A percentile compares a stretch with the other conserved stretches of the same genome.
Conservation (phyloP, 352 stramenopile genomes). For the Globisporangium perplexum region DNA sequence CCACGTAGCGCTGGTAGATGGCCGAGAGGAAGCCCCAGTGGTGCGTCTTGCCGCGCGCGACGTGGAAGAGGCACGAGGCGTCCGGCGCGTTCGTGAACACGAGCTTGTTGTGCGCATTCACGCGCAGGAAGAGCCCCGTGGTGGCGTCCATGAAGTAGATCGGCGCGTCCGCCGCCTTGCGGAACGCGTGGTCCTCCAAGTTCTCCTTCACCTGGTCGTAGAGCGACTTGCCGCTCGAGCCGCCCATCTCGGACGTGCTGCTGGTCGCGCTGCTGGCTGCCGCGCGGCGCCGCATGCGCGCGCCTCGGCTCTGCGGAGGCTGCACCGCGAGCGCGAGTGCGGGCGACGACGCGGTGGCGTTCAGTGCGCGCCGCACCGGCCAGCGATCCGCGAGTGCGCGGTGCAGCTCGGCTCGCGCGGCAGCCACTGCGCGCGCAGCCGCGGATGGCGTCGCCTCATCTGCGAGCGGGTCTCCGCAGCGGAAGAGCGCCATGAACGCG, state of each 20-base stretch:
- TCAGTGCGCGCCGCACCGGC: constrained; percentile 11
- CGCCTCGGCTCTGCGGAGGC: neutral
- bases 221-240: constrained; percentile 42
- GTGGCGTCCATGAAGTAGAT: constrained; percentile 67
- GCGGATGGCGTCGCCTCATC: constrained; percentile 12
- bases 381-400: constrained; percentile 41
- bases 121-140: constrained; percentile 45
- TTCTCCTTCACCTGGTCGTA: constrained; percentile 62
- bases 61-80: constrained; percentile 67
- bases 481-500: constrained; percentile 12
- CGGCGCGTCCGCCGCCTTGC: constrained; percentile 28
- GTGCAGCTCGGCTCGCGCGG: constrained; percentile 36
- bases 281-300: constrained; percentile 1
- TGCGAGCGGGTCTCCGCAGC: constrained; percentile 7
- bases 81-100: constrained; percentile 56
- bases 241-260: constrained; percentile 6
- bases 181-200: constrained; percentile 53
- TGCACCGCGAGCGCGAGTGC: constrained; percentile 16
- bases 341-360: constrained; percentile 7
- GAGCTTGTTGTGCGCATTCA: constrained; percentile 60
- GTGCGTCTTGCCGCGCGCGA: constrained; percentile 65
- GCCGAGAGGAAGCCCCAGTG: constrained; percentile 77
- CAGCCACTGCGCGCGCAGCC: constrained; percentile 16
- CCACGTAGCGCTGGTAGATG: constrained; percentile 56
- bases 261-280: constrained; percentile 9